Conservation (phyloP, 257 asterid genomes). For the Lavandula angustifolia region DNA sequence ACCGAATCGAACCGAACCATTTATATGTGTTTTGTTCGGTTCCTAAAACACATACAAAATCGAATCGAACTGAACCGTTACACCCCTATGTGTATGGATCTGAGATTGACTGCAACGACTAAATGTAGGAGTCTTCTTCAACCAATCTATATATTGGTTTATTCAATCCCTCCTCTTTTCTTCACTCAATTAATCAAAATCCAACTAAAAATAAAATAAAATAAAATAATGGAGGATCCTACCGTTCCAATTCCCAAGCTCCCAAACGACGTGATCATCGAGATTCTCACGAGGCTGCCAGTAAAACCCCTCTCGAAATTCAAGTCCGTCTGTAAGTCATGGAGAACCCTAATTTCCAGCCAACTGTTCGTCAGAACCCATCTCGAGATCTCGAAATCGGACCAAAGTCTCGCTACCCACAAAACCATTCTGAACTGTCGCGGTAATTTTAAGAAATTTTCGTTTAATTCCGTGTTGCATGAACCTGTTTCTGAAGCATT, state of each 20-base stretch:
- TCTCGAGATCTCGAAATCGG: slow-evolving; percentile 19
- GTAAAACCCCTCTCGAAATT: slow-evolving; percentile 47
- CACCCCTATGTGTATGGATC: too few species aligned
- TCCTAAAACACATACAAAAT: too few species aligned
- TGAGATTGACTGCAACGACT: too few species aligned
- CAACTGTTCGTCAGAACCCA: slow-evolving; percentile 41
- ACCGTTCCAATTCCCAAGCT: slow-evolving; percentile 30
- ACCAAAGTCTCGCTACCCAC: slow-evolving; percentile 13
- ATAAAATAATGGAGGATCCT: slow-evolving; percentile 29
- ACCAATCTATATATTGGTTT: neutral
- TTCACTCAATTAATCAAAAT: slow-evolving; percentile 4
- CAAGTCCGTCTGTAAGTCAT: slow-evolving; percentile 55
- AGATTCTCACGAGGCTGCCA: slow-evolving; percentile 53
- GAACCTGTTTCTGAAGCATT: slow-evolving; percentile 33
- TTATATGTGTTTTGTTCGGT: too few species aligned
- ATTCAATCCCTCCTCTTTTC: neutral
- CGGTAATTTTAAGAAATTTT: slow-evolving; percentile 32
- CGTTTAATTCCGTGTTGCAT: slow-evolving; percentile 36
- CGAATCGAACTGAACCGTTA: too few species aligned
- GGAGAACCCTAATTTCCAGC: slow-evolving; percentile 49
- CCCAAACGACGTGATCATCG: slow-evolving; percentile 53
- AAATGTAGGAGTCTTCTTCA: neutral
- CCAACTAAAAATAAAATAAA: neutral
- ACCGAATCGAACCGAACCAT: too few species aligned
- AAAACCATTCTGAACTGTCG: slow-evolving; percentile 32